Percentiles rank a stretch among this genome's conserved stretches.
Evolutionary conservation across 1,284 basidiomycete species (phyloP).

Genomic region (Sporisorium scitamineum): DNA sequence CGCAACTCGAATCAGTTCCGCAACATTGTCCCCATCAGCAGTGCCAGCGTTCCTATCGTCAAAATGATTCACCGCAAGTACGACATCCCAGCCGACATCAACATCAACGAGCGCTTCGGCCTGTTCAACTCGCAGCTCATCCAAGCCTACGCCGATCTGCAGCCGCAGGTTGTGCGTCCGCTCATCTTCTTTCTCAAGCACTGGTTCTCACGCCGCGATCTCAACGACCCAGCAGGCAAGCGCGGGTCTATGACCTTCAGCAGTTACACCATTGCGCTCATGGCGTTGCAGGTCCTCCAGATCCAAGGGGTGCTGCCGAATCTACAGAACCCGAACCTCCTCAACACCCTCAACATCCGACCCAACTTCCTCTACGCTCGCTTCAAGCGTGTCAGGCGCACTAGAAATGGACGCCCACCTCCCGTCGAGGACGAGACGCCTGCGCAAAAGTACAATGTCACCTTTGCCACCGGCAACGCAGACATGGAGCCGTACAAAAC

Average conservation of each 20-base stretch:
- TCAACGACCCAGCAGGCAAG: constrained; percentile 60
- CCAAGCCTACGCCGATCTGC: constrained; percentile 52
- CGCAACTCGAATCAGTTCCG: constrained; percentile 22
- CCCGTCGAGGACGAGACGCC: constrained; percentile 2
- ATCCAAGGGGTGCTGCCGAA: constrained; percentile 64
- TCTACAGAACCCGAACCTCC: constrained; percentile 62
- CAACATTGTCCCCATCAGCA: constrained; percentile 36
- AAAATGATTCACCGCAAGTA: constrained; percentile 49
- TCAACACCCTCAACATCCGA: constrained; percentile 35
- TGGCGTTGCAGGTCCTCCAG: constrained; percentile 68
- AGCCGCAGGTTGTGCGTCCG: constrained; percentile 52
- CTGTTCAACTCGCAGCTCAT: constrained; percentile 58
- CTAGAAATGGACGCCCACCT: constrained; percentile 11
- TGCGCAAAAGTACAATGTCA: constrained; percentile 37
- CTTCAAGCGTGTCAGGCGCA: constrained; percentile 28
- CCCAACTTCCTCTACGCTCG: constrained; percentile 48
- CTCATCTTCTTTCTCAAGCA: constrained; percentile 61
- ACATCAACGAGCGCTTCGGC: constrained; percentile 64
- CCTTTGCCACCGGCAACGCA: constrained; percentile 16
- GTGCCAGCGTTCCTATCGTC: constrained; percentile 59
- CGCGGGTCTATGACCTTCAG: constrained; percentile 49
- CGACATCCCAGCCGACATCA: constrained; percentile 53
- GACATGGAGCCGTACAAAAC: constrained; percentile 10
- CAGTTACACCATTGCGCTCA: constrained; percentile 60
- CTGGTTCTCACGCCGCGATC: constrained; percentile 47